A percentile compares a stretch with the other conserved stretches of the same genome.
Conservation (phyloP, 1,284 basidiomycete genomes). For the Ustilago curta region DNA sequence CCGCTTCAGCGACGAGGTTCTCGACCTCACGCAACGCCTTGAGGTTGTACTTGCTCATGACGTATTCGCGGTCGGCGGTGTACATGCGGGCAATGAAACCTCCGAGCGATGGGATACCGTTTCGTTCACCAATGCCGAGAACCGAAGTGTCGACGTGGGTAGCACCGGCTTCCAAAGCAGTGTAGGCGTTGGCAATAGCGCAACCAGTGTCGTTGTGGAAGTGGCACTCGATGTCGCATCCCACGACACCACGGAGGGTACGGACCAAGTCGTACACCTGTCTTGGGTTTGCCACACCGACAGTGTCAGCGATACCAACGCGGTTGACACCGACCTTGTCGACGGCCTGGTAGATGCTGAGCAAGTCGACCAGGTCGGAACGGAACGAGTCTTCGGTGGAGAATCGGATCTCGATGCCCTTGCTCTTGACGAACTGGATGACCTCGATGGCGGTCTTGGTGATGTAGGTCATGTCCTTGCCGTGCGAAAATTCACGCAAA, state of each 20-base stretch:
- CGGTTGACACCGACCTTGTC: constrained; percentile 99
- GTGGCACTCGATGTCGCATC: constrained; percentile 91
- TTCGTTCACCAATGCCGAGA: constrained; percentile 98
- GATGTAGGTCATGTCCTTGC: constrained; percentile 99
- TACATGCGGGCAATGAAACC: constrained; percentile 97
- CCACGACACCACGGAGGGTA: constrained; percentile 86
- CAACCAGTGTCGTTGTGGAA: constrained; percentile 96
- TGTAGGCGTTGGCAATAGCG: constrained; percentile 98
- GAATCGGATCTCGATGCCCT: constrained; percentile 99
- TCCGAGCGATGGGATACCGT: constrained; percentile 97
- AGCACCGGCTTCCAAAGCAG: constrained; percentile 96
- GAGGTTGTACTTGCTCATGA: constrained; percentile 99
- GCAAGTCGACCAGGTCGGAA: constrained; percentile 96
- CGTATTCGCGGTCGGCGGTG: constrained; percentile 85
- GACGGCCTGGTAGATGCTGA: constrained; percentile 99
- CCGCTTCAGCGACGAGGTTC: constrained; percentile 98
- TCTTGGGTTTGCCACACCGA: constrained; percentile 97
- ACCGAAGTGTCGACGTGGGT: constrained; percentile 91
- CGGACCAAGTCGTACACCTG: constrained; percentile 99
- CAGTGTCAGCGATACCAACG: constrained; percentile 98
- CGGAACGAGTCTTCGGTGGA: constrained; percentile 99
- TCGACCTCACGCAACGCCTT: constrained; percentile 97
- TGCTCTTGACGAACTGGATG: constrained; percentile 99
- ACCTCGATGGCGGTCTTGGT: constrained; percentile 97
- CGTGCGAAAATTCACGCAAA: constrained; percentile 98